phyloP scores from a whole-genome alignment of 2,329 filamentous ascomycete species.

The Trichophyton simii region DNA sequence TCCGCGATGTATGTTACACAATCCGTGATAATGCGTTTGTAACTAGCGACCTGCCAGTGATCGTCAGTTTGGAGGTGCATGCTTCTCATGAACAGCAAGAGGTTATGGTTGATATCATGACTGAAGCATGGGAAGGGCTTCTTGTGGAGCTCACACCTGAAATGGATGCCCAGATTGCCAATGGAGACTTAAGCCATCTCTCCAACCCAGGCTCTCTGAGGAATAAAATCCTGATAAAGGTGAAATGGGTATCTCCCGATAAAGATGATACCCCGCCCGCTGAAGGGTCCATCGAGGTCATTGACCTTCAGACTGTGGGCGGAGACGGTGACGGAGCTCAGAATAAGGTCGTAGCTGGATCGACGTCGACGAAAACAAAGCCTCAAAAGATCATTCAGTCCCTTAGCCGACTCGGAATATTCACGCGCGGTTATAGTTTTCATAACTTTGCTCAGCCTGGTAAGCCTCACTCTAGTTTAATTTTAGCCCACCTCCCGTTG shows the following conservation, averaged over 20 bases:
- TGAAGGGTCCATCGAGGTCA: constrained; percentile 1
- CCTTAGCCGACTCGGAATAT: constrained; percentile 65
- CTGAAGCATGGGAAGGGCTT: constrained; percentile 66
- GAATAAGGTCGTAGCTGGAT: constrained; percentile 5
- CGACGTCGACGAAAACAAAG: constrained; percentile 23
- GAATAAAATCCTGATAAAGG: constrained; percentile 73
- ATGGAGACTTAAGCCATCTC: constrained; percentile 33
- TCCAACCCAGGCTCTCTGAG: constrained; percentile 59
- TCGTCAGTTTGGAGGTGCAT: constrained; percentile 88
- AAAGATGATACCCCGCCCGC: neutral
- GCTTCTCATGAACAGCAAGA: constrained; percentile 71
- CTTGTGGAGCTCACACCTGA: constrained; percentile 56
- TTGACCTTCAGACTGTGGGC: constrained; percentile 18
- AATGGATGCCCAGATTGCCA: constrained; percentile 38
- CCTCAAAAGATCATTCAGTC: constrained; percentile 54
- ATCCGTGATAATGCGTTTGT: constrained; percentile 69
- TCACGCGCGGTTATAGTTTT: constrained; percentile 77
- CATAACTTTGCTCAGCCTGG: constrained; percentile 54
- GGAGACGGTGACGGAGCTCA: constrained; percentile 29
- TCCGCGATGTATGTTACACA: constrained; percentile 72
- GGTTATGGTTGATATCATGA: constrained; percentile 89
- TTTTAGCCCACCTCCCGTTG: neutral
- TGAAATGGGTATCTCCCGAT: constrained; percentile 49
- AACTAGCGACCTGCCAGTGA: constrained; percentile 64
- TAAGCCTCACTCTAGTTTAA: constrained; percentile 27